phyloP scores from a whole-genome alignment of 129 eudicot species.

The Artemisia argyi region DNA sequence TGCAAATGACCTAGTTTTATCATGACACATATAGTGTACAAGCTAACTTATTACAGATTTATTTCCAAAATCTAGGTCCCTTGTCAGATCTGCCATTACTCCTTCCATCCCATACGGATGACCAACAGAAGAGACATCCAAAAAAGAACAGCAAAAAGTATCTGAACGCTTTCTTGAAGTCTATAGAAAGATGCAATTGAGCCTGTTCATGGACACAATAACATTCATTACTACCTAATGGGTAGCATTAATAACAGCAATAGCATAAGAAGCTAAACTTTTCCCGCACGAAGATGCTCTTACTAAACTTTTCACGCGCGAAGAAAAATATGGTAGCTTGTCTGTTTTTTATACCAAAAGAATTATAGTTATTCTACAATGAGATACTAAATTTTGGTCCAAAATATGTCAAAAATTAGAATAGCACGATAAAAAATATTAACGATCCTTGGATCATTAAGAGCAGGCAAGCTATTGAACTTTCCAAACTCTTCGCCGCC shows the following conservation, averaged over 20 bases:
- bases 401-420: not conserved
- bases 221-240: conserved; percentile 1
- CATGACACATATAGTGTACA: no score
- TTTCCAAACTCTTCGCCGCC: conserved; percentile 98
- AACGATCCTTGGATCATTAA: conserved; percentile 94
- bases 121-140: conserved; percentile 96
- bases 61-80: no score
- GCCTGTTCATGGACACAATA: conserved; percentile 43
- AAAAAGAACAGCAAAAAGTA: conserved; percentile 79
- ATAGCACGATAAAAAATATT: conserved; percentile 9
- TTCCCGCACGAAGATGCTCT: no score
- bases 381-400: not conserved
- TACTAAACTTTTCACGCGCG: no score
- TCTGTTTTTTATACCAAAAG: conserved; percentile 43
- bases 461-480: conserved; percentile 81
- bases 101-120: conserved; percentile 49
- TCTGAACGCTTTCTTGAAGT: conserved; percentile 62
- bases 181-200: conserved; percentile 44
- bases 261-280: not conserved
- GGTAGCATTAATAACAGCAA: not conserved
- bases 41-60: no score
- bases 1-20: no score
- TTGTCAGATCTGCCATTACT: no score
- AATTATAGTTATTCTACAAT: not conserved
- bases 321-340: no score